Base-by-base conservation (phyloP, 148 eudicot genomes). In the Cornus florida region DNA sequence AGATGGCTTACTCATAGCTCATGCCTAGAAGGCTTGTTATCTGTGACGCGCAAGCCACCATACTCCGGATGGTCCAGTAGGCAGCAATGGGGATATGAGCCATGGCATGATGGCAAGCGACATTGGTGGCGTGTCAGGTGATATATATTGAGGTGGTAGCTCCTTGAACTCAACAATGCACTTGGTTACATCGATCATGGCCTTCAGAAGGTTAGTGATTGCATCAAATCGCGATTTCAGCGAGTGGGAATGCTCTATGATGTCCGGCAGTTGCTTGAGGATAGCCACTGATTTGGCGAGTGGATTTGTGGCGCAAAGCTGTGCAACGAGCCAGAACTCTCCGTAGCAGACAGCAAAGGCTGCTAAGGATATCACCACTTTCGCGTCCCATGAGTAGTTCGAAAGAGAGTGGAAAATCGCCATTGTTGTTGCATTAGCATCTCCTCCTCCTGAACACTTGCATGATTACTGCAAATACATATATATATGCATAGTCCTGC, bases 21-120 rank as follows among this genome's bases (percentile, higher is more conserved):
- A 89, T 87, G 76, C 97, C 97, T 12, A 92, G 84, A 38, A 92
- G 92, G 81, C 91, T 85, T 23, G 85, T 76, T 35, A 91, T 86
- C 70, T 94, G 97, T 8, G 92, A 75, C 5, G 91, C 90, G 71
- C 93, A 89, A 39, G 93, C 94, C 32, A 97, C 96, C 74, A 94
- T 81, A 77, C 97, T 94, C 69, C 97, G 76, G 35, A 97, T 92
- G 71, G 95, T 89, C 99, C 99, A 97, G 77, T 97, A 97, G 50
- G 97, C 95, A 77, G 98, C 99, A 78, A 89, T 83, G 0, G 99
- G 99, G 71, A 94, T 83, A 78, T 87, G 93, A 73, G 90, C 81
- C 76, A 87, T 81, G 56, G n/a, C n/a, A n/a, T n/a, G n/a, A n/a
- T n/a, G n/a, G 93, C 96, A 22, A 78, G 64, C 0, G 89, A 75